Percentiles rank a stretch among this genome's conserved stretches.
phyloP scores from a whole-genome alignment of 306 rosid species.

The Nissolia schottii region DNA sequence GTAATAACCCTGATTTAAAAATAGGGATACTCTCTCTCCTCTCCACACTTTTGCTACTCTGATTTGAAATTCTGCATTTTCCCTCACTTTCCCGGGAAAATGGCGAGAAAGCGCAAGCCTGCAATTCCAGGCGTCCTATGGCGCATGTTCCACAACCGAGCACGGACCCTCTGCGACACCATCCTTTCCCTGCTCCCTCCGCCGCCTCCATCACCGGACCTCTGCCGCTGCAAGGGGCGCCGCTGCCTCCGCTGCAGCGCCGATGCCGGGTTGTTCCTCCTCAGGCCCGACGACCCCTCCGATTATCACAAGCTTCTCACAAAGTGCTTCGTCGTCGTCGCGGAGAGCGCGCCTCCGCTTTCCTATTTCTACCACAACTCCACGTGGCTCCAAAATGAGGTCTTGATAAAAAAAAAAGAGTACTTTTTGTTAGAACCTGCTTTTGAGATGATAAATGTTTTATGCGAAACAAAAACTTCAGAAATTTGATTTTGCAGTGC shows the following conservation, averaged over 20 bases:
- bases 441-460: not conserved
- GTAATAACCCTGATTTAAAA: no score
- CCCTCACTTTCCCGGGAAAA: slow-evolving; percentile 31
- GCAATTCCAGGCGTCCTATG: slow-evolving; percentile 59
- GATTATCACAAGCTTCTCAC: slow-evolving; percentile 47
- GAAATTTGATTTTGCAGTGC: not conserved
- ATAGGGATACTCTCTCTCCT: not conserved
- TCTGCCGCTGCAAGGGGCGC: slow-evolving; percentile 41
- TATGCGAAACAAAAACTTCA: not conserved
- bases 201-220: slow-evolving; percentile 21
- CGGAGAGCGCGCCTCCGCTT: slow-evolving; percentile 31
- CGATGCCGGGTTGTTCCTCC: slow-evolving; percentile 36
- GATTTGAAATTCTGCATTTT: not conserved
- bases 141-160: slow-evolving; percentile 51
- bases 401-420: not conserved
- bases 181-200: slow-evolving; percentile 49
- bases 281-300: slow-evolving; percentile 50
- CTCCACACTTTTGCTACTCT: not conserved
- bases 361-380: slow-evolving; percentile 25
- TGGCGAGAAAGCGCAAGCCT: slow-evolving; percentile 43
- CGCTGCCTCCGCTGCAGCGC: slow-evolving; percentile 45
- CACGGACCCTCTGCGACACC: slow-evolving; percentile 43
- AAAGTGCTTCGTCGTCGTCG: slow-evolving; percentile 46
- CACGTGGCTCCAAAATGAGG: slow-evolving; percentile 51
- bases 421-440: not conserved